These are phyloP conservation scores for Ophiostoma ulmi DNA, from an alignment of 2,329 filamentous ascomycete species.

Conservation along the genomic window DNA sequence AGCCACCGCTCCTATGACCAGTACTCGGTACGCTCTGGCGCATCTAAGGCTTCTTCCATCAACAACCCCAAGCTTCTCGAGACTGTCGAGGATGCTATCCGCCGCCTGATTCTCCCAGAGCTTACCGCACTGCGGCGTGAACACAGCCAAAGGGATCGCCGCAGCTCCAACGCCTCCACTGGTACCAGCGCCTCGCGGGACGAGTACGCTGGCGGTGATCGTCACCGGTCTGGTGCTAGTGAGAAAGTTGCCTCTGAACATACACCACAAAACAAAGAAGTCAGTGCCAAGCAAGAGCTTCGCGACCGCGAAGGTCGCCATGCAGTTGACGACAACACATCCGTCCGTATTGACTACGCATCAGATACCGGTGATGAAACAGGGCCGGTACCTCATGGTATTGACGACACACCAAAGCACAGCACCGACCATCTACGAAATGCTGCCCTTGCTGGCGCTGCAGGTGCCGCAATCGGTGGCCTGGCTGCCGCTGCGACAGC, in stretches of 20 bases:
- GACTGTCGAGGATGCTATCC: constrained; percentile 89
- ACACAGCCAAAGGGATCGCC: constrained; percentile 69
- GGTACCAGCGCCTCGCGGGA: constrained; percentile 52
- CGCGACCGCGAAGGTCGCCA: constrained; percentile 53
- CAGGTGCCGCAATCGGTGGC: constrained; percentile 41
- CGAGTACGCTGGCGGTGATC: constrained; percentile 50
- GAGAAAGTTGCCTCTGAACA: constrained; percentile 41
- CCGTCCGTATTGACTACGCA: constrained; percentile 33
- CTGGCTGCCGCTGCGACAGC: constrained; percentile 37
- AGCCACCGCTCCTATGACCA: constrained; percentile 54
- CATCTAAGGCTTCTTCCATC: constrained; percentile 61
- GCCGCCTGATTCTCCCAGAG: constrained; percentile 83
- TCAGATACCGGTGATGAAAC: constrained; percentile 38
- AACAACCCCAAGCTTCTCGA: constrained; percentile 89
- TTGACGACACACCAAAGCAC: constrained; percentile 45
- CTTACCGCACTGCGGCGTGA: constrained; percentile 87
- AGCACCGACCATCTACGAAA: constrained; percentile 42
- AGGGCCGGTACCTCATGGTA: constrained; percentile 14
- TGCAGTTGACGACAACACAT: constrained; percentile 47
- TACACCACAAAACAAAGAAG: constrained; percentile 18
- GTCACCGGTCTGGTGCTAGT: constrained; percentile 56
- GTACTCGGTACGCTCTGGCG: constrained; percentile 47
- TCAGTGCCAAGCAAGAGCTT: constrained; percentile 39
- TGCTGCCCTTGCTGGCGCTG: constrained; percentile 42
- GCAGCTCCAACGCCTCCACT: constrained; percentile 58